Conservation (phyloP, 805 yeast species). For the Barnettozyma vustinii region DNA sequence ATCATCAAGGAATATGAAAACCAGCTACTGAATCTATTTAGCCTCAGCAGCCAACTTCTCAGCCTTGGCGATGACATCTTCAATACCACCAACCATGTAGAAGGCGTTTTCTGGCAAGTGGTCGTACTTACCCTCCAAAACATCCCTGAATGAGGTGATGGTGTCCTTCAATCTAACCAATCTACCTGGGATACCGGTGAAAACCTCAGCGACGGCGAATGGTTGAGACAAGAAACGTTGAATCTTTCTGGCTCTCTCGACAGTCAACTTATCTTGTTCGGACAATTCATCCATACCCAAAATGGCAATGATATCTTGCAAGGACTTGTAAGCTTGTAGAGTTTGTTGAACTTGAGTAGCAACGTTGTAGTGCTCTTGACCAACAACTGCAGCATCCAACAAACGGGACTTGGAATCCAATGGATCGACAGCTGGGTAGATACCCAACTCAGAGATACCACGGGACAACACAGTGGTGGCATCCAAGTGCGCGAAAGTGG, state of each 20-base stretch:
- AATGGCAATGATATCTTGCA: slow-evolving; percentile 99
- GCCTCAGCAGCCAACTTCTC: slow-evolving; percentile 97
- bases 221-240: slow-evolving; percentile 99
- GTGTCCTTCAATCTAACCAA: slow-evolving; percentile 97
- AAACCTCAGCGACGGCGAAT: slow-evolving; percentile 98
- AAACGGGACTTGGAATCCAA: slow-evolving; percentile 98
- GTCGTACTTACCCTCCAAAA: slow-evolving; percentile 97
- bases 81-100: slow-evolving; percentile 99
- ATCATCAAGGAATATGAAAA: slow-evolving; percentile 8
- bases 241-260: slow-evolving; percentile 99
- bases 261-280: slow-evolving; percentile 96
- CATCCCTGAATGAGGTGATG: slow-evolving; percentile 90
- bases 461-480: slow-evolving; percentile 99
- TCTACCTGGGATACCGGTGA: slow-evolving; percentile 99
- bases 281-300: slow-evolving; percentile 99
- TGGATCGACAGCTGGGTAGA: slow-evolving; percentile 99
- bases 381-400: slow-evolving; percentile 94
- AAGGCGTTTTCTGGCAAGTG: slow-evolving; percentile 98
- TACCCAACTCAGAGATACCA: slow-evolving; percentile 99
- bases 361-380: slow-evolving; percentile 96
- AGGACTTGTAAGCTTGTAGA: slow-evolving; percentile 98
- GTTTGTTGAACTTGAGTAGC: slow-evolving; percentile 97
- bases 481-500: slow-evolving; percentile 99
- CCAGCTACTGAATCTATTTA: slow-evolving; percentile 35
- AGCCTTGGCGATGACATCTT: slow-evolving; percentile 97